Base-by-base conservation (phyloP, 2,329 filamentous ascomycete genomes). In the Cadophora malorum region DNA sequence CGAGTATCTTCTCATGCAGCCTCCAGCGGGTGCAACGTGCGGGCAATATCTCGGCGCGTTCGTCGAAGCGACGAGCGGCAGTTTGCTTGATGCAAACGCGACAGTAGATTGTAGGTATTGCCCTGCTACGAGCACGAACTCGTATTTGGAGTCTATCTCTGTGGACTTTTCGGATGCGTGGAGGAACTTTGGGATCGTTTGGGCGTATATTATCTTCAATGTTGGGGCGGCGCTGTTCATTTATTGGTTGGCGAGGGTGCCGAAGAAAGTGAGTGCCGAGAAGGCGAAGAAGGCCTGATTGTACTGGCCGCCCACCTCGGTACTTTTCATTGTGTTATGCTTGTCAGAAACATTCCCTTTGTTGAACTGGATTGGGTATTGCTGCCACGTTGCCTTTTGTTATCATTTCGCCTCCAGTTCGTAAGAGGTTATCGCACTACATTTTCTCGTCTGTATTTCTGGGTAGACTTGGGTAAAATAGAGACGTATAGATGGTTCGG, bases 141-240 rank as follows among this genome's bases (percentile, higher is more conserved):
- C 75, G 2, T 88, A 82, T 76, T 78, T 89, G 35, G 74, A 81
- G 0, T 69, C 72, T 0, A 82, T 86, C 56, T 80, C 81, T 63
- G 83, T 85, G 67, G 75, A 82, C 68, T 91, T 88, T 75, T 76
- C 71, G 45, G 81, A 91, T 38, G 81, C 88, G 45, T 92, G 89
- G 89, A 84, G 89, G 65, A 90, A 92, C 47, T 89, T 89, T 75
- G 90, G 88, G 4, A 77, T 90, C 23, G 79, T 88, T 66, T 88
- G 84, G 81, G 84, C 81, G 3, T 88, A 85, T 69, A 82, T 87
- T 67, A 76, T 79, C 4, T 86, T 88, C 76, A 88, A 88, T 71
- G 76, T 85, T 60, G 76, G 79, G 25, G 83, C 80, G 0, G 85
- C 85, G 0, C 76, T 87, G 21, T 78, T 80, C 50, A 75, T 88